Evolutionary conservation across 2,329 filamentous ascomycete species (phyloP).

Genomic region (Colletotrichum orbiculare): DNA sequence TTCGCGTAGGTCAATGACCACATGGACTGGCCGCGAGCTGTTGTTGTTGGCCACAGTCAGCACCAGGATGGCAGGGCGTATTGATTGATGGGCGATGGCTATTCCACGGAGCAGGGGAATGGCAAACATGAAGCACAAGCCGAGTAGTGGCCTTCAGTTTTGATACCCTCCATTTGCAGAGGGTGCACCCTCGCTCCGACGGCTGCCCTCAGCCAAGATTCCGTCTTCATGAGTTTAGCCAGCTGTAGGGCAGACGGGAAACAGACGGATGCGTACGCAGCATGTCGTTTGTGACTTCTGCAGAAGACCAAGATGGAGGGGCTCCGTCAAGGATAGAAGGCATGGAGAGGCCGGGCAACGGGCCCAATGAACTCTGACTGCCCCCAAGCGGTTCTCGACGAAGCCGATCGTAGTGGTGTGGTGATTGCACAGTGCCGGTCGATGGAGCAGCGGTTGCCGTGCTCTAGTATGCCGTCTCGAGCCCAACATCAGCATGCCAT

Average conservation of each 20-base stretch:
- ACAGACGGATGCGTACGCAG: not conserved
- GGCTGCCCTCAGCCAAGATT: not conserved
- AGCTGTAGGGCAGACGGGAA: too few relatives aligned
- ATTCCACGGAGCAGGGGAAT: conserved; percentile 1
- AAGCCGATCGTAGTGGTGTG: conserved; percentile 19
- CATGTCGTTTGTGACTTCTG: conserved; percentile 4
- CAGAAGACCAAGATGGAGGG: conserved; percentile 2
- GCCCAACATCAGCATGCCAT: too few relatives aligned
- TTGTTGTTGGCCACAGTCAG: not conserved
- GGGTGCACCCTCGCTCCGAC: not conserved
- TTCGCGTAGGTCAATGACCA: too few relatives aligned
- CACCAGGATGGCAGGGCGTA: too few relatives aligned
- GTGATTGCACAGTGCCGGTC: conserved; percentile 12
- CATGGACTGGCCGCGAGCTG: not conserved
- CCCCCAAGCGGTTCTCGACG: conserved; percentile 2
- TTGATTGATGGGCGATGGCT: not conserved
- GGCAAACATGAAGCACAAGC: conserved; percentile 11
- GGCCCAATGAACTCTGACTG: conserved; percentile 22
- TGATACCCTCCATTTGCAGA: not conserved
- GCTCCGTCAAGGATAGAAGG: conserved; percentile 22
- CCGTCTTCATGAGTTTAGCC: too few relatives aligned
- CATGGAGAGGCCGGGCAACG: not conserved
- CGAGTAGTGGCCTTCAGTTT: not conserved
- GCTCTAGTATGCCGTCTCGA: not conserved
- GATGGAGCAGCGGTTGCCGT: conserved; percentile 3